Base-by-base conservation (phyloP, 2,329 filamentous ascomycete genomes). In the Neofusicoccum laricinum region DNA sequence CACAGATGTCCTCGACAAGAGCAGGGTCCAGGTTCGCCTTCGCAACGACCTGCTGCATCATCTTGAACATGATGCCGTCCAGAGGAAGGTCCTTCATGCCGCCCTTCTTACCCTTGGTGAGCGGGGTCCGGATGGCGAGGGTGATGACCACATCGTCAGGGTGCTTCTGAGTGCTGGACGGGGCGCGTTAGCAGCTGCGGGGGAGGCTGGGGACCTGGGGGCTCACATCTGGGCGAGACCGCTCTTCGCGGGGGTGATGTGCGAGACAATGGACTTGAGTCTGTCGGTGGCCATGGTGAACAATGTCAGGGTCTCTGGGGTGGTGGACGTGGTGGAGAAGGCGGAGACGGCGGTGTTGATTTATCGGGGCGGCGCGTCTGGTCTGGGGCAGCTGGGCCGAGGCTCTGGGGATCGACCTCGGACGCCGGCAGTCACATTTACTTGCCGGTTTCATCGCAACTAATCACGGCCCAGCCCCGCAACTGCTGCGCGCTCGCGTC, bases 91-190 rank as follows among this genome's bases (percentile, higher is more conserved):
- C 94, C 83, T 97, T 98, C 84, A 99, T 90, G 46, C 93, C 92
- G 69, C 95, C 94, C 85, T 97, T 97, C 77, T 85, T 85, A 61
- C 86, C 93, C 82, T 97, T 98, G 75, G 90, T 85, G 67, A 99
- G 85, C 0, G 95, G 93, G 32, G 94, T 97, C 64, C 95, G 91
- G 72, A 93, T 83, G 32, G 94, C 94, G 65, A 96, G 87, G 7
- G 95, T 99, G 75, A 98, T 97, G 76, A 99, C 95, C 63, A 99
- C 85, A 82, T 99, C 95, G 77, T 98, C 94, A 70, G 93, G 87
- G 78, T 96, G 96, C 84, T 98, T 93, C 71, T 91, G 88, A 65
- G 91, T 93, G 74, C 93, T 97, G 71, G 48, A 11, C 15, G 32
- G 8, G 11, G 57, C 43, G 19, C 12, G 48, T 67, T 53, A 57